Conservation (phyloP, 768 basidiomycete species). For the Psilocybe tampanensis region DNA sequence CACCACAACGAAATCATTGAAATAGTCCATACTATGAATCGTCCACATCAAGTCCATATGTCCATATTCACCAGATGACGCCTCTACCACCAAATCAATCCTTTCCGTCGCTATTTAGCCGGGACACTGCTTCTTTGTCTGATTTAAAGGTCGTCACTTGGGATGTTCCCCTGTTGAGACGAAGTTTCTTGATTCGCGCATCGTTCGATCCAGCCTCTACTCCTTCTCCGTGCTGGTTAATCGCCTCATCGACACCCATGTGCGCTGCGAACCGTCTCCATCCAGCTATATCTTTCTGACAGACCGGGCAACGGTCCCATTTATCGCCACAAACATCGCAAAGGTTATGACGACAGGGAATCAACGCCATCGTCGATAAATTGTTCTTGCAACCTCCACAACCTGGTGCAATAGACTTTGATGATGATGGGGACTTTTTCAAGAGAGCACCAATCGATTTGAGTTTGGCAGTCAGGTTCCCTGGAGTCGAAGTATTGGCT, state of each 20-base stretch:
- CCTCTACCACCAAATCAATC: not conserved
- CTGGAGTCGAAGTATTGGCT: conserved; percentile 2
- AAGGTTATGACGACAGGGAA: conserved; percentile 11
- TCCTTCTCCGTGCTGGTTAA: conserved; percentile 1
- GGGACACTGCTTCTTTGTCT: not conserved
- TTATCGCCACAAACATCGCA: conserved; percentile 12
- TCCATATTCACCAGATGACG: too few species aligned
- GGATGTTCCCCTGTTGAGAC: not conserved
- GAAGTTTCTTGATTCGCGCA: conserved; percentile 9
- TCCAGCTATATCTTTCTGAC: not conserved
- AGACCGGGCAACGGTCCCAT: conserved; percentile 4
- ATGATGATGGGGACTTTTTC: not conserved
- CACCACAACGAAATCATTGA: too few species aligned
- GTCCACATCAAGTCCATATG: too few species aligned
- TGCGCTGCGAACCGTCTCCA: conserved; percentile 8
- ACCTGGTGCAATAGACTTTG: not conserved
- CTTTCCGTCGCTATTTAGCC: conserved; percentile 2
- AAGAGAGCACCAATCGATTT: not conserved
- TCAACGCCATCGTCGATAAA: conserved; percentile 5
- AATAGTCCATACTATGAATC: too few species aligned
- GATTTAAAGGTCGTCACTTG: conserved; percentile 6
- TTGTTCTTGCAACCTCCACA: conserved; percentile 5
- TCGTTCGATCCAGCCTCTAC: conserved; percentile 5
- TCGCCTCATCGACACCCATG: conserved; percentile 7
- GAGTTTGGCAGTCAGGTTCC: not conserved